Conservation (phyloP, 164 flowering plant genomes). For the Vitis riparia region DNA sequence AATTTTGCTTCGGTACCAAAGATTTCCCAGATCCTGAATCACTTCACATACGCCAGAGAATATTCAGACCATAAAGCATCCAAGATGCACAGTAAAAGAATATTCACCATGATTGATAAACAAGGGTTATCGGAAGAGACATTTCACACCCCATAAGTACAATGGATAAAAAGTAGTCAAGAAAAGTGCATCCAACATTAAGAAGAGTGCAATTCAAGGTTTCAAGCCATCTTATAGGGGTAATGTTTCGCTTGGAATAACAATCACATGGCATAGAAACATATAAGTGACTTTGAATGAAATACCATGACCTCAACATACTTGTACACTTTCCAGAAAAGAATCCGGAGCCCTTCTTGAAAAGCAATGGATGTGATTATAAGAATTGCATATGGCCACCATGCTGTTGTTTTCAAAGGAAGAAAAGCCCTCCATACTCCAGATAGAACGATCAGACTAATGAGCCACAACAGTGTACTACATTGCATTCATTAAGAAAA, state of each 20-base stretch:
- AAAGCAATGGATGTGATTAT: slow-evolving; percentile 71
- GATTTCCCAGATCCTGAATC: background rate
- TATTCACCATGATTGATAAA: background rate
- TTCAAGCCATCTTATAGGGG: no score
- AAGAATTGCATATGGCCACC: slow-evolving; percentile 77
- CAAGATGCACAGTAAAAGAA: background rate
- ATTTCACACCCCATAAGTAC: background rate
- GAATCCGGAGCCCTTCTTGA: slow-evolving; percentile 80
- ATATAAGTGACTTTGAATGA: background rate
- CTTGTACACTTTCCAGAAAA: slow-evolving; percentile 87
- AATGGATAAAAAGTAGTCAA: background rate
- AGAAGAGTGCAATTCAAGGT: background rate
- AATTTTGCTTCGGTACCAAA: background rate
- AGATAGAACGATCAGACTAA: slow-evolving; percentile 78
- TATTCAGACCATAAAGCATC: background rate
- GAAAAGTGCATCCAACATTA: background rate
- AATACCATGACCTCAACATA: slow-evolving; percentile 27
- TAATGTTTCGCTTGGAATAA: no score
- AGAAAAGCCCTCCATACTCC: slow-evolving; percentile 87
- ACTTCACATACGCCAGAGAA: background rate
- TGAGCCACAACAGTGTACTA: slow-evolving; percentile 85
- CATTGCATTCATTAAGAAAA: slow-evolving; percentile 29
- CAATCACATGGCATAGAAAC: background rate
- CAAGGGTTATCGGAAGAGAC: background rate
- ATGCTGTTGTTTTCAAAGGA: slow-evolving; percentile 63